Base-by-base conservation (phyloP, 75 land plant species). In the Picea sitchensis region DNA sequence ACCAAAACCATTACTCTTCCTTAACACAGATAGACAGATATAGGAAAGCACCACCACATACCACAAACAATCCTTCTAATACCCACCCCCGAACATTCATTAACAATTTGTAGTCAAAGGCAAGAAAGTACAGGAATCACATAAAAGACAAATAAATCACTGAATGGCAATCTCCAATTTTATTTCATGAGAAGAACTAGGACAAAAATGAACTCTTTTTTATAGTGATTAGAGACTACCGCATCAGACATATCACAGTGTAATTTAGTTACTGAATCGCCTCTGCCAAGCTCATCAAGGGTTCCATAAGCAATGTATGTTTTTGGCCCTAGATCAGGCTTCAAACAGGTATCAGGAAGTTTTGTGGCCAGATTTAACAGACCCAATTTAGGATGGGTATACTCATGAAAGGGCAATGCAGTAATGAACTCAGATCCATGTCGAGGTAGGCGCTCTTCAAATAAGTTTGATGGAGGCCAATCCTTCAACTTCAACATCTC, bases 201-300 rank as follows among this genome's bases (percentile, higher is more conserved):
- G 68, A 41, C 58, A 73, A 32, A 15, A 47, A 20, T 41, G 51
- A 57, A 72, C 13, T 41, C 9, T 51, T 31, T 32, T 61, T 58
- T 30, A 65, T 34, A 41, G 32, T 14, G 31, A 57, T 9, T 26
- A 38, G 56, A 58, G 68, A 78, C 32, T 83, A 95, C 96, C 86
- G 97, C 97, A 88, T 96, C 97, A 65, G 97, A 89, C 90, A 96
- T 86, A 79, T 96, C 95, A 81, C 95, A 96, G 75, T 96, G 99
- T 75, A 96, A 86, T 83, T 94, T 96, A 62, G 99, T 96, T 8
- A 96, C 99, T 64, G 99, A 96, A 81, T 96, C 99, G 17, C 99
- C 98, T 65, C 85, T 84, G 21, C 93, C 95, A 80, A 96, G 90
- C 82, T 96, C 99, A 73, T 94, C 84, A 18, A 73, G 57, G 60